phyloP scores from a whole-genome alignment of 768 basidiomycete genomes.

The Hericium alpestre region DNA sequence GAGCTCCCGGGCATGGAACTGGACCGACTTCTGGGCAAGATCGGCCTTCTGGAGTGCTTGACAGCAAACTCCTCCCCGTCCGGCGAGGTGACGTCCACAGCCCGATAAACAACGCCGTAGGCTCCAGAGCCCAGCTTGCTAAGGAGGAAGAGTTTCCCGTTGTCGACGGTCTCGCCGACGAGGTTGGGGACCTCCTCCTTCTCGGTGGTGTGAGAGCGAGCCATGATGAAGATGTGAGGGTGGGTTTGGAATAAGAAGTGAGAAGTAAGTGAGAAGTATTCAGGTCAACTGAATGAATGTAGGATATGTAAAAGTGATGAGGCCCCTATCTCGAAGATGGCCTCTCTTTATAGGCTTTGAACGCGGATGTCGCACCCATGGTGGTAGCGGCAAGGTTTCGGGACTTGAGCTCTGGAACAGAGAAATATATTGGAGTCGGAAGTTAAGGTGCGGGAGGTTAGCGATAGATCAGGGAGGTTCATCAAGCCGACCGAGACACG shows the following conservation, averaged over 20 bases:
- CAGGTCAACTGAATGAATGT: too few species aligned
- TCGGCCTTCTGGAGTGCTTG: not conserved
- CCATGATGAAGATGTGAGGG: too few species aligned
- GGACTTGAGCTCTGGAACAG: too few species aligned
- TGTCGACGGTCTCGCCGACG: not conserved
- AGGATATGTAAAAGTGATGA: too few species aligned
- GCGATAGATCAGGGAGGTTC: too few species aligned
- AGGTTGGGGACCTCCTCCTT: not conserved
- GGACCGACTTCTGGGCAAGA: not conserved
- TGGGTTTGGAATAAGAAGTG: not conserved
- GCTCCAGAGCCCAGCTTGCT: conserved; percentile 1
- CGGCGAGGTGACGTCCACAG: not conserved
- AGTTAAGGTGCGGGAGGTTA: too few species aligned
- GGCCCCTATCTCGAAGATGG: too few species aligned
- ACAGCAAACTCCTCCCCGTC: not conserved
- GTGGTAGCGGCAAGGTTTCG: too few species aligned
- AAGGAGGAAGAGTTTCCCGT: not conserved
- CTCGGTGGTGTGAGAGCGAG: too few species aligned
- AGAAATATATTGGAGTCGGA: not conserved
- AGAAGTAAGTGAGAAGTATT: not conserved
- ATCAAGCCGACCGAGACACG: too few species aligned
- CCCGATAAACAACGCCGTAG: conserved; percentile 1
- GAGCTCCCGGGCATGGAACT: conserved; percentile 1
- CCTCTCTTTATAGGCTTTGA: too few species aligned
- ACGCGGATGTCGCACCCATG: too few species aligned